Percentiles rank a stretch among this genome's conserved stretches.
Evolutionary conservation across 345 rosid genomes (phyloP).

Genomic region (Moricandia arvensis): DNA sequence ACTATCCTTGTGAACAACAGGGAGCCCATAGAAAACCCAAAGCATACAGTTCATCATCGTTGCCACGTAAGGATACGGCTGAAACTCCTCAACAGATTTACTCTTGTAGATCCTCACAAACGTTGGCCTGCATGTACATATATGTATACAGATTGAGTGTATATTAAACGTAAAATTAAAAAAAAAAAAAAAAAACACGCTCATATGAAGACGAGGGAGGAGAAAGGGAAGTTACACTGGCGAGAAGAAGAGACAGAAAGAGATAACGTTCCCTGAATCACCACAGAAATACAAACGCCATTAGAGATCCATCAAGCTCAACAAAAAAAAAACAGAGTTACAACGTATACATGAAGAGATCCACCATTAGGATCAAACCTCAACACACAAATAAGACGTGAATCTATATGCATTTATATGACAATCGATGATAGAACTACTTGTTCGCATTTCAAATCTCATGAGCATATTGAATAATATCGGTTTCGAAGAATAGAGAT

Average conservation of each 20-base stretch:
- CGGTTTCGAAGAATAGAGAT: background rate
- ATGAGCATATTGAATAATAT: too few species aligned
- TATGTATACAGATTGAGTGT: background rate
- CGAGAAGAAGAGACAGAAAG: constrained; percentile 47
- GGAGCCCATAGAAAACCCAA: constrained; percentile 57
- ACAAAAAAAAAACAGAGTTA: too few species aligned
- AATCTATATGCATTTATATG: too few species aligned
- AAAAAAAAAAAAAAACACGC: too few species aligned
- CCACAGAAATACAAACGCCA: background rate
- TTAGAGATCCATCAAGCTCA: too few species aligned
- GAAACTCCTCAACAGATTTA: constrained; percentile 51
- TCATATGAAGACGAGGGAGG: too few species aligned
- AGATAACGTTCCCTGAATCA: constrained; percentile 53
- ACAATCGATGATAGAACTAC: background rate
- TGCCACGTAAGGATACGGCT: constrained; percentile 46
- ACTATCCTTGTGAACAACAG: constrained; percentile 52
- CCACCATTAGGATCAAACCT: background rate
- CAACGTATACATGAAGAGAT: too few species aligned
- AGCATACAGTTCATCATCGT: constrained; percentile 50
- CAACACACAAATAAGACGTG: background rate
- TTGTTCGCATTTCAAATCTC: background rate
- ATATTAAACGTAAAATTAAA: background rate
- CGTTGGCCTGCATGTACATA: constrained; percentile 36
- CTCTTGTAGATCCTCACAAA: constrained; percentile 37
- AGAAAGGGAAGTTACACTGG: constrained; percentile 44